Conservation (phyloP, 2,329 filamentous ascomycete species). For the Fonsecaea erecta region DNA sequence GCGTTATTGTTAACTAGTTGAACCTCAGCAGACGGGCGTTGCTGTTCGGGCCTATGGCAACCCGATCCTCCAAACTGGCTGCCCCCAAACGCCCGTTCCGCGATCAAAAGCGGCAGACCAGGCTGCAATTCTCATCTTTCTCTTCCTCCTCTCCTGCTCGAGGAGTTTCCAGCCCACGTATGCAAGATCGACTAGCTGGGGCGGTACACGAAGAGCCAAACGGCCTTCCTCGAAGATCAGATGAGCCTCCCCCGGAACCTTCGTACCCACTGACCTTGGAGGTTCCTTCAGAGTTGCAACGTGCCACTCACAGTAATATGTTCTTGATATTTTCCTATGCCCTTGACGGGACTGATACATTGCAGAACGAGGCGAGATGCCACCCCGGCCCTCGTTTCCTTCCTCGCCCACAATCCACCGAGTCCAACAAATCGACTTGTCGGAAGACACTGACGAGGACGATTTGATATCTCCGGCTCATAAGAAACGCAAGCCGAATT, state of each 20-base stretch:
- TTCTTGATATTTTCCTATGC: neutral
- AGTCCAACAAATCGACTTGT: neutral
- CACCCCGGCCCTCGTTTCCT: neutral
- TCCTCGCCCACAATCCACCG: conserved; percentile 17
- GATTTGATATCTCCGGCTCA: conserved; percentile 29
- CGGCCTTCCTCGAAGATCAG: conserved; percentile 17
- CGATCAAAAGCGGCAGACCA: conserved; percentile 44
- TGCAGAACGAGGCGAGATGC: neutral
- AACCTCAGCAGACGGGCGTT: neutral
- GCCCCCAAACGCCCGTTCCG: conserved; percentile 25
- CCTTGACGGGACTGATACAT: neutral
- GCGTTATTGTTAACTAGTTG: neutral
- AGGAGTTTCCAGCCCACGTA: conserved; percentile 33
- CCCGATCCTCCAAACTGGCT: neutral
- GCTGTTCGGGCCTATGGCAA: neutral
- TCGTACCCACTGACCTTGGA: conserved; percentile 31
- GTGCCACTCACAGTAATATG: conserved; percentile 11
- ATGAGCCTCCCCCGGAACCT: conserved; percentile 10
- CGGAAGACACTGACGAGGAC: conserved; percentile 31
- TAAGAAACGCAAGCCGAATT: conserved; percentile 30
- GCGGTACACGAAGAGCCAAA: conserved; percentile 41
- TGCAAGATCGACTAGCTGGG: conserved; percentile 41
- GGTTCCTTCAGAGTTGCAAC: conserved; percentile 32
- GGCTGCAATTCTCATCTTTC: conserved; percentile 49
- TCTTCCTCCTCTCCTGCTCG: conserved; percentile 39